Evolutionary conservation across 345 rosid genomes (phyloP).

Genomic region (Lepidium sativum): DNA sequence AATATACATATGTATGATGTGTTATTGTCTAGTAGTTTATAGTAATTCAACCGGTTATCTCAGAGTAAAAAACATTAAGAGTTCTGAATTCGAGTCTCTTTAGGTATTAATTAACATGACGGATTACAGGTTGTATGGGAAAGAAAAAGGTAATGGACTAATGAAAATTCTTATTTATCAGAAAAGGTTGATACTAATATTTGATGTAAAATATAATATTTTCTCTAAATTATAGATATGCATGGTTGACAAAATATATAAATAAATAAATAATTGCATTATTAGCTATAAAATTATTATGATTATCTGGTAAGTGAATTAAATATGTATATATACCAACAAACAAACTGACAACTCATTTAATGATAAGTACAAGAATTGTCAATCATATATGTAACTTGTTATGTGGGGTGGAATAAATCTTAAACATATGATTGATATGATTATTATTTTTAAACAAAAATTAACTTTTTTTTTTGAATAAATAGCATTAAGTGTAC

Average conservation of each 20-base stretch:
- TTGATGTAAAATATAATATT: neutral
- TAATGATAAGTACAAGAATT: constrained; percentile 5
- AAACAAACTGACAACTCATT: constrained; percentile 4
- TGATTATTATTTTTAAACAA: no score
- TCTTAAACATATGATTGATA: neutral
- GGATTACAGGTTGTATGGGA: neutral
- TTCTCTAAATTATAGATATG: neutral
- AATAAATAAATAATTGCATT: neutral
- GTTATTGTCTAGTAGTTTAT: neutral
- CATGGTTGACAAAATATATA: neutral
- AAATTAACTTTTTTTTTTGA: no score
- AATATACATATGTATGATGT: neutral
- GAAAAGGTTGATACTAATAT: neutral
- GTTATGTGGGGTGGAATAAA: neutral
- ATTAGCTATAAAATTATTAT: neutral
- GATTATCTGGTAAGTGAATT: neutral
- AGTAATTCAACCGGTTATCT: neutral
- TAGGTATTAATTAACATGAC: neutral
- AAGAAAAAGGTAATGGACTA: neutral
- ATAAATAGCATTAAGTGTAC: no score
- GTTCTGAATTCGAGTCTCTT: neutral
- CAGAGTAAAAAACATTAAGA: neutral
- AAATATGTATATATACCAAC: neutral
- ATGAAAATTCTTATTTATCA: neutral
- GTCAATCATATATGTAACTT: neutral